Evolutionary conservation across 1,139 yeast genomes (phyloP).

Genomic region (Magnusiomyces paraingens): DNA sequence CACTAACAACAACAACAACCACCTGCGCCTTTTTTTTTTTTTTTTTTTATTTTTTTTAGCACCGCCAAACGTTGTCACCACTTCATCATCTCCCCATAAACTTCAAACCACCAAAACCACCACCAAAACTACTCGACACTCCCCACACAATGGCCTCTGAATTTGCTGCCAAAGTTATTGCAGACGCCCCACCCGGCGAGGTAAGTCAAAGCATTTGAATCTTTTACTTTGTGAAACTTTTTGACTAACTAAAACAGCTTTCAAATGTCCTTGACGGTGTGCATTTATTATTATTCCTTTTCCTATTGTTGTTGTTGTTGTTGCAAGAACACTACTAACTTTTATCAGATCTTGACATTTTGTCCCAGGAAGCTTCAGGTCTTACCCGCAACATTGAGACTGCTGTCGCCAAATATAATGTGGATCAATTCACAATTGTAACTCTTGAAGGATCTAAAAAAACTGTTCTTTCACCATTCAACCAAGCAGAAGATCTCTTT

Average conservation of each 20-base stretch:
- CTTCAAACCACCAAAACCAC: too few species aligned
- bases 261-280: conserved; percentile 25
- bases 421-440: conserved; percentile 39
- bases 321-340: background rate
- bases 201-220: conserved; percentile 23
- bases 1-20: too few species aligned
- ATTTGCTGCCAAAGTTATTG: conserved; percentile 36
- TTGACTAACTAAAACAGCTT: conserved; percentile 20
- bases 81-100: too few species aligned
- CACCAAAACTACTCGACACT: too few species aligned
- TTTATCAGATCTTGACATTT: conserved; percentile 29
- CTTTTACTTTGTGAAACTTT: background rate
- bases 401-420: conserved; percentile 41
- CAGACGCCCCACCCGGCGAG: conserved; percentile 52
- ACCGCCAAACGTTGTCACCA: too few species aligned
- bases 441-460: conserved; percentile 28
- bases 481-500: conserved; percentile 39
- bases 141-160: conserved; percentile 7
- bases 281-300: conserved; percentile 3
- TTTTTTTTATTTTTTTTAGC: too few species aligned
- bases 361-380: conserved; percentile 32
- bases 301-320: background rate
- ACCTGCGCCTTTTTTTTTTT: background rate
- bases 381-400: conserved; percentile 27
- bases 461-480: conserved; percentile 42